Conservation (phyloP, 495 filamentous ascomycete species). For the Stereocaulon alpinum region DNA sequence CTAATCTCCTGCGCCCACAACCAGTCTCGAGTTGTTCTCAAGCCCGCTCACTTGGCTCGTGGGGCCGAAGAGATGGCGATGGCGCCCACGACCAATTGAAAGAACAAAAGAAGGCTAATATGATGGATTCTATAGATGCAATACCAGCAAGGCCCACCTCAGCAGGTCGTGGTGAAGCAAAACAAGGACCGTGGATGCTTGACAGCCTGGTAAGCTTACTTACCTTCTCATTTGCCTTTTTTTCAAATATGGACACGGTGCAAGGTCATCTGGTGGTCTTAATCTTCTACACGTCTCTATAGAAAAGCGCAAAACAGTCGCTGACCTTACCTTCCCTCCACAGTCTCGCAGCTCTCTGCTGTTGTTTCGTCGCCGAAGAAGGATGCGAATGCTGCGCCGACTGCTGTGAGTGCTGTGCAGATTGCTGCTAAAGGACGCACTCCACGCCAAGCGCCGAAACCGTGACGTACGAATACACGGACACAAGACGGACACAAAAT, state of each 20-base stretch:
- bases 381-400: constrained; percentile 69
- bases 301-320: background rate
- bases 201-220: constrained; percentile 41
- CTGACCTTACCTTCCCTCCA: constrained; percentile 13
- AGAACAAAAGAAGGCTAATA: constrained; percentile 12
- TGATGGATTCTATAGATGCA: constrained; percentile 33
- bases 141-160: constrained; percentile 51
- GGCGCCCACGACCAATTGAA: constrained; percentile 21
- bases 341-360: constrained; percentile 61
- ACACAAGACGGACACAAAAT: background rate
- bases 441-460: background rate
- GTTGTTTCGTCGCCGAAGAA: constrained; percentile 70
- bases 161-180: constrained; percentile 34
- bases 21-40: background rate
- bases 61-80: constrained; percentile 9
- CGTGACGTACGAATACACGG: background rate
- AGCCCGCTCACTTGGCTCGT: too few species aligned
- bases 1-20: constrained; percentile 19
- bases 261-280: background rate
- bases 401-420: constrained; percentile 47
- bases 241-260: background rate
- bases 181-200: constrained; percentile 52
- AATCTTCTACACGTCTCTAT: background rate
- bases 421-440: constrained; percentile 12
- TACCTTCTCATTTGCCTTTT: background rate